Conservation (phyloP, 331 rosid genomes). For the Cydonia oblonga region DNA sequence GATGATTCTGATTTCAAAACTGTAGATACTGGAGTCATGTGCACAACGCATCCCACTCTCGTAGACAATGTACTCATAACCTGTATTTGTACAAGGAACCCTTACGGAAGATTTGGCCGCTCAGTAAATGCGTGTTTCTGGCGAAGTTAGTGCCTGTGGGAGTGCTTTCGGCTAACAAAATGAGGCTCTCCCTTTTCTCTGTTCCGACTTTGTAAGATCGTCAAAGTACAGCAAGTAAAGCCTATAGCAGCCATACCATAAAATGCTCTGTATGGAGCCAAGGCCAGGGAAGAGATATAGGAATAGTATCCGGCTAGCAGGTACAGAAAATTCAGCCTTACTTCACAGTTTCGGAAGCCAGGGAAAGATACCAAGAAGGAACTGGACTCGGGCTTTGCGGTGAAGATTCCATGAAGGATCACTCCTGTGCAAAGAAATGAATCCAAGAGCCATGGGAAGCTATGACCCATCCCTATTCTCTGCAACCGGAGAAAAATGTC, state of each 20-base stretch:
- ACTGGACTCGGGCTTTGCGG: constrained; percentile 52
- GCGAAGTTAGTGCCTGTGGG: constrained; percentile 56
- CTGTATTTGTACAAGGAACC: constrained; percentile 8
- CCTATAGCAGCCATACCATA: constrained; percentile 68
- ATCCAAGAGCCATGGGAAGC: constrained; percentile 82
- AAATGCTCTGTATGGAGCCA: constrained; percentile 63
- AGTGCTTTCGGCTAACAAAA: constrained; percentile 54
- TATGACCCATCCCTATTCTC: constrained; percentile 70
- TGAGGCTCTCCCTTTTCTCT: constrained; percentile 44
- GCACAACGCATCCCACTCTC: too few species aligned
- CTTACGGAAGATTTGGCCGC: neutral
- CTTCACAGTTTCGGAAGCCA: constrained; percentile 29
- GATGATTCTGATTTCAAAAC: constrained; percentile 14
- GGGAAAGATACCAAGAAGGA: constrained; percentile 39
- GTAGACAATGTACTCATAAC: neutral
- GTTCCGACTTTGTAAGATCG: constrained; percentile 33
- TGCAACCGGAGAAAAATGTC: constrained; percentile 26
- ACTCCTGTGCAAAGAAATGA: constrained; percentile 65
- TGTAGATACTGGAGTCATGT: neutral
- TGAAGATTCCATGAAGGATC: constrained; percentile 75
- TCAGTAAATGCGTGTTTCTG: neutral
- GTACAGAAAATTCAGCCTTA: constrained; percentile 49
- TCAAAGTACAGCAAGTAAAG: constrained; percentile 40
- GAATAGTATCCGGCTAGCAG: constrained; percentile 69
- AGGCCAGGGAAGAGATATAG: constrained; percentile 57